Base-by-base conservation (phyloP, 148 eudicot species). In the Hydrangea macrophylla region DNA sequence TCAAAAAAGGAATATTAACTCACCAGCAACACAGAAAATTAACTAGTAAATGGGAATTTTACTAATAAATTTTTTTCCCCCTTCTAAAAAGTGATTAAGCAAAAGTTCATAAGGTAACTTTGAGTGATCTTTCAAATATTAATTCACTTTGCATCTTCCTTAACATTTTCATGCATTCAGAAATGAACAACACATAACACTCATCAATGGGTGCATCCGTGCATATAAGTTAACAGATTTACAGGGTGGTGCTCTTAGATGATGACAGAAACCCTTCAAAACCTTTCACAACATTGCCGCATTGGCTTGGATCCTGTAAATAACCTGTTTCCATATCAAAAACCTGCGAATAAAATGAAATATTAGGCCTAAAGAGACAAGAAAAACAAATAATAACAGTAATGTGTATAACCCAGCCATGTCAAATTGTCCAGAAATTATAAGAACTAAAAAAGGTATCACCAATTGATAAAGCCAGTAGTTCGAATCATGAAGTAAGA, bases 281-380 rank as follows among this genome's bases (percentile, higher is more conserved):
- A 70, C 98, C 98, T 83, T 94, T 94, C 80, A 94, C 78, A 26
- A 88, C 95, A 82, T 94, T 90, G 71, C 97, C 96, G 76, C 88
- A 86, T 73, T 88, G 97, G 73, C 90, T 90, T 58, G 98, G 84
- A 82, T 94, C 98, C 68, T 88, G 97, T 68, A 94, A 69, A 70
- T 94, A 94, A 40, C 84, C 85, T 55, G 98, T 90, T 84, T 94
- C 98, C 96, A 94, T 85, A 76, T 94, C 97, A 77, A 84, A 94
- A 25, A 94, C 96, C 98, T 92, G 82, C 60, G 62, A 67, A 10
- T 15, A 45, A 50, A n/a, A 50, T 12, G 5, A 78, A n/a, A 11
- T 12, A 8, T 68, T 30, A 58, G 63, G 27, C 39, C 20, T 12
- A 17, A 2, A 32, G 6, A 15, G n/a, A 35, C 26, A n/a, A n/a